These are phyloP conservation scores for Neurospora sublineolata DNA, from an alignment of 495 filamentous ascomycete species.

Conservation along the genomic window DNA sequence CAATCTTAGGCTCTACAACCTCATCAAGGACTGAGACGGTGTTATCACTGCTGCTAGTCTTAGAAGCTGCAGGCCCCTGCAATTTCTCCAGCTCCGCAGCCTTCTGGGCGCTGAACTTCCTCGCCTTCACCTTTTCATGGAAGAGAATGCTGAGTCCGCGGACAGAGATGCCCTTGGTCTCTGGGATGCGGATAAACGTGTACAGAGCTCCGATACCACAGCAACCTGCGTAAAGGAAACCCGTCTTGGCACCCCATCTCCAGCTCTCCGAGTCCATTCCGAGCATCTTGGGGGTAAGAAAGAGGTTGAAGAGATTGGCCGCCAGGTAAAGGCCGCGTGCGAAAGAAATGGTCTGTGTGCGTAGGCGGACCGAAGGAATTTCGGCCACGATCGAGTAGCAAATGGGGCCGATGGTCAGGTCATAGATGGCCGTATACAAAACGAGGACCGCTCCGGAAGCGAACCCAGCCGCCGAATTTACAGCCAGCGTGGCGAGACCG, in stretches of 20 bases:
- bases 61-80: not conserved
- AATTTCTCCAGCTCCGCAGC: slow-evolving; percentile 4
- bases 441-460: slow-evolving; percentile 44
- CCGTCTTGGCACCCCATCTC: slow-evolving; percentile 41
- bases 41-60: not conserved
- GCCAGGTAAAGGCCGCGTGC: slow-evolving; percentile 48
- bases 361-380: slow-evolving; percentile 41
- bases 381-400: slow-evolving; percentile 52
- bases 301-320: slow-evolving; percentile 30
- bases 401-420: slow-evolving; percentile 48
- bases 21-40: not conserved
- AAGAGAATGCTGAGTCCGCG: slow-evolving; percentile 50
- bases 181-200: slow-evolving; percentile 30
- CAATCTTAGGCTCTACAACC: not conserved
- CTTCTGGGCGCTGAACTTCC: slow-evolving; percentile 28
- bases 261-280: slow-evolving; percentile 27
- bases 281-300: slow-evolving; percentile 41
- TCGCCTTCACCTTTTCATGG: slow-evolving; percentile 33
- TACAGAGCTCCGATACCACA: slow-evolving; percentile 34
- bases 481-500: slow-evolving; percentile 16
- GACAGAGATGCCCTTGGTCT: slow-evolving; percentile 38
- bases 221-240: slow-evolving; percentile 46
- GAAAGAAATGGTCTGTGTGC: slow-evolving; percentile 43
- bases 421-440: slow-evolving; percentile 38
- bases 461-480: slow-evolving; percentile 21